phyloP scores from a whole-genome alignment of 331 rosid species.

The Phaseolus coccineus region DNA sequence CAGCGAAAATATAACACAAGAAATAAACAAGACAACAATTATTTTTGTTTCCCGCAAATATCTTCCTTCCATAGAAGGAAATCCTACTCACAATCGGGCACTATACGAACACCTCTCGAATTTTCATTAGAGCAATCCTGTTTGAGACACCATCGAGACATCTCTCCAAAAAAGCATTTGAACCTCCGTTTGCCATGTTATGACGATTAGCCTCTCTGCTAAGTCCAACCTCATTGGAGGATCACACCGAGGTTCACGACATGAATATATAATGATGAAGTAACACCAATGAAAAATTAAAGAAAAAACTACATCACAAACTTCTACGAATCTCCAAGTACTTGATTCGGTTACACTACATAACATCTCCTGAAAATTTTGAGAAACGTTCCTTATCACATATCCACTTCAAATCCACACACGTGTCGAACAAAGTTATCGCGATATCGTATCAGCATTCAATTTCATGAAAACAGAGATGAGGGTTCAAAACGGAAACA shows the following conservation, averaged over 20 bases:
- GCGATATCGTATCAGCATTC: not conserved
- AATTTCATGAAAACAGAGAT: not conserved
- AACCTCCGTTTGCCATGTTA: not conserved
- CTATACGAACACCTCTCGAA: not conserved
- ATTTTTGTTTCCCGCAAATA: not conserved
- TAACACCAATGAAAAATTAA: not conserved
- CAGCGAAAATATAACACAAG: not conserved
- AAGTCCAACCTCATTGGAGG: not conserved
- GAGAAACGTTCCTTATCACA: not conserved
- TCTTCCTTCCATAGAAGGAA: not conserved
- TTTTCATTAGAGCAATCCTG: not conserved
- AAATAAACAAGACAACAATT: not conserved
- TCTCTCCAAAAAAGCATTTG: not conserved
- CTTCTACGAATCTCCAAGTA: constrained; percentile 8
- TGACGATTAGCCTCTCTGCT: not conserved
- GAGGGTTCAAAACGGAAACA: not conserved
- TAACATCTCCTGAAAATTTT: not conserved
- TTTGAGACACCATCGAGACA: not conserved
- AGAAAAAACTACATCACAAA: not conserved
- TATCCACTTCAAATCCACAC: constrained; percentile 29
- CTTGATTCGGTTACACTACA: constrained; percentile 14
- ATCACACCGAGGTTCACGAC: not conserved
- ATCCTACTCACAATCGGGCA: not conserved
- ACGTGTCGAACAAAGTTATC: not conserved
- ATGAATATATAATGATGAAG: not conserved